Conservation (phyloP, 306 rosid genomes). For the Clitoria ternatea region DNA sequence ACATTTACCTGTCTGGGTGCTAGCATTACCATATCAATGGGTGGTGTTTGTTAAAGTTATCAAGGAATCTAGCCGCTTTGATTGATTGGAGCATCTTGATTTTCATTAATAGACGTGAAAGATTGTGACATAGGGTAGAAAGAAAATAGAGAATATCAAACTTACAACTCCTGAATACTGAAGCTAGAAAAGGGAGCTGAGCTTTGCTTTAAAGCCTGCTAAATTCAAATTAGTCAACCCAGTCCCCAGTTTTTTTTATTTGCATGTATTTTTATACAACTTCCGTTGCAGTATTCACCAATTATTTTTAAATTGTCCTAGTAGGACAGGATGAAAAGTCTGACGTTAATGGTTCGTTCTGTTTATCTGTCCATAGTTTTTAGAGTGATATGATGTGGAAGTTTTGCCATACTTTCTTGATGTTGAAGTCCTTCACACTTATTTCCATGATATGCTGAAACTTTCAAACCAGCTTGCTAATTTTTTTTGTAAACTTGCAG, state of each 20-base stretch:
- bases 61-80: background rate
- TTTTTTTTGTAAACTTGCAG: constrained; percentile 41
- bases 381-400: background rate
- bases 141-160: no score
- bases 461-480: background rate
- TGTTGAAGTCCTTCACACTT: background rate
- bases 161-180: no score
- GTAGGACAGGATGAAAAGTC: background rate
- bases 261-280: no score
- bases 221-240: no score
- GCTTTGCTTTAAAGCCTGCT: no score
- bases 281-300: no score
- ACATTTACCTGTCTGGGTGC: background rate
- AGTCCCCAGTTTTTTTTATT: no score
- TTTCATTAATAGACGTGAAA: constrained; percentile 7
- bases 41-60: background rate
- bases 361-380: background rate
- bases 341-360: background rate
- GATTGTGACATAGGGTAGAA: no score
- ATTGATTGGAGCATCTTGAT: background rate
- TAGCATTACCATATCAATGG: constrained; percentile 19
- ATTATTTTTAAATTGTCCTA: background rate
- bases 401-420: background rate
- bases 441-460: constrained; percentile 2
- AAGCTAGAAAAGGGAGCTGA: no score